phyloP scores from a whole-genome alignment of 495 filamentous ascomycete species.

The Clavariopsis aquatica region DNA sequence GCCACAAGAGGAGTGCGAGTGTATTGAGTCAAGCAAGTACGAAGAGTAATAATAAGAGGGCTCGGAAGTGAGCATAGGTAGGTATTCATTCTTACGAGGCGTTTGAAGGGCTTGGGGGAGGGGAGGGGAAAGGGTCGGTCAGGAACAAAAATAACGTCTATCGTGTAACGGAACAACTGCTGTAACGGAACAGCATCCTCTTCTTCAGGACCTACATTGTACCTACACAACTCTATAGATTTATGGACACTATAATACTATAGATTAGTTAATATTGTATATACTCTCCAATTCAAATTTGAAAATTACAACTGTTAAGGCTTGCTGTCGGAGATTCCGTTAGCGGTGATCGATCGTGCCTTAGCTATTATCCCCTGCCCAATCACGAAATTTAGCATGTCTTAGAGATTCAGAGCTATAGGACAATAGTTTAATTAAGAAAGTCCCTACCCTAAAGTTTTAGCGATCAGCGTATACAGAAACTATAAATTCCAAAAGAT shows the following conservation, averaged over 20 bases:
- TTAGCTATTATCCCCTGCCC: constrained; percentile 14
- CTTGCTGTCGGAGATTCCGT: not conserved
- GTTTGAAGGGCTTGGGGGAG: too few relatives aligned
- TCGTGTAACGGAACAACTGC: constrained; percentile 18
- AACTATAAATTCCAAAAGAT: constrained; percentile 5
- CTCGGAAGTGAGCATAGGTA: too few relatives aligned
- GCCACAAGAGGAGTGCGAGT: constrained; percentile 74
- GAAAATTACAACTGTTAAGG: constrained; percentile 12
- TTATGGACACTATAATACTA: not conserved
- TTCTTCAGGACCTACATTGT: constrained; percentile 2
- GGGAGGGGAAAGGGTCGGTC: too few relatives aligned
- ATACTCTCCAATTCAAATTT: constrained; percentile 7
- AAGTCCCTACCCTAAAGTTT: constrained; percentile 8
- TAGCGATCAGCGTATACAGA: constrained; percentile 3
- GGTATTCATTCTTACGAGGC: too few relatives aligned
- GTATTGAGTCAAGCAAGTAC: constrained; percentile 68
- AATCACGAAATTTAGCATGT: constrained; percentile 6
- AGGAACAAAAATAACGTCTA: too few relatives aligned
- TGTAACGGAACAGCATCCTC: constrained; percentile 12
- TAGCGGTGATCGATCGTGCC: not conserved
- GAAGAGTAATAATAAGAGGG: too few relatives aligned
- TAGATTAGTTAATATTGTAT: constrained; percentile 7
- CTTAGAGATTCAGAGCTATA: constrained; percentile 12
- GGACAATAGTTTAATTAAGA: constrained; percentile 12
- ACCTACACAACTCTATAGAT: constrained; percentile 6